These are phyloP conservation scores for Ceratonia siliqua DNA, from an alignment of 306 rosid species.

Conservation along the genomic window DNA sequence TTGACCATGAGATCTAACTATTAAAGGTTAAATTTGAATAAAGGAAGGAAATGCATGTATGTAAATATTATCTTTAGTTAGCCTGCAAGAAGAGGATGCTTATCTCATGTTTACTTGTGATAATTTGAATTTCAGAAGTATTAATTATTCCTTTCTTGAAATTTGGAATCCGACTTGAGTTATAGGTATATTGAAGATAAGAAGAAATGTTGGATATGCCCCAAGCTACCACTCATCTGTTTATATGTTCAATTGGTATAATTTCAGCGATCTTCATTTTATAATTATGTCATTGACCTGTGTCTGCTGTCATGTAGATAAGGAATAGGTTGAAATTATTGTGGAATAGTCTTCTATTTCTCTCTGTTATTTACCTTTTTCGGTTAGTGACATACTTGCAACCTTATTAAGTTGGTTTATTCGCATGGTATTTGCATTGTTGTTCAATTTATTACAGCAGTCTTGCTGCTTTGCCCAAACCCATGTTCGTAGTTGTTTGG, in stretches of 20 bases:
- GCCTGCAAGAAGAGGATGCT: not conserved
- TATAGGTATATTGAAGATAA: not conserved
- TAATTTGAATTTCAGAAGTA: not conserved
- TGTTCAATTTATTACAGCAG: not conserved
- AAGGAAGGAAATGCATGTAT: too few relatives aligned
- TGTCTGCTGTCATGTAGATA: not conserved
- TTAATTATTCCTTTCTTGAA: not conserved
- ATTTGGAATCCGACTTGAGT: not conserved
- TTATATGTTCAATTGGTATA: not conserved
- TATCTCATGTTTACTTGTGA: not conserved
- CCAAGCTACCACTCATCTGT: conserved; percentile 1
- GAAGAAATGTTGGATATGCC: conserved; percentile 4
- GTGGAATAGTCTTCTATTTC: not conserved
- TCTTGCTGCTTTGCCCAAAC: not conserved
- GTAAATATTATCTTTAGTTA: not conserved
- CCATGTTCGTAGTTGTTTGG: not conserved
- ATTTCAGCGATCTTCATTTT: not conserved
- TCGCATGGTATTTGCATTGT: not conserved
- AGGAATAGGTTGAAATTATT: conserved; percentile 15
- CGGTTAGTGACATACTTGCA: not conserved
- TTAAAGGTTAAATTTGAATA: not conserved
- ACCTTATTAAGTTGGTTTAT: not conserved
- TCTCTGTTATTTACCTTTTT: not conserved
- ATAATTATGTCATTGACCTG: not conserved
- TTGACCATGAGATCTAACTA: not conserved